A percentile compares a stretch with the other conserved stretches of the same genome.
Conservation (phyloP, 257 asterid species). For the Lavandula angustifolia region DNA sequence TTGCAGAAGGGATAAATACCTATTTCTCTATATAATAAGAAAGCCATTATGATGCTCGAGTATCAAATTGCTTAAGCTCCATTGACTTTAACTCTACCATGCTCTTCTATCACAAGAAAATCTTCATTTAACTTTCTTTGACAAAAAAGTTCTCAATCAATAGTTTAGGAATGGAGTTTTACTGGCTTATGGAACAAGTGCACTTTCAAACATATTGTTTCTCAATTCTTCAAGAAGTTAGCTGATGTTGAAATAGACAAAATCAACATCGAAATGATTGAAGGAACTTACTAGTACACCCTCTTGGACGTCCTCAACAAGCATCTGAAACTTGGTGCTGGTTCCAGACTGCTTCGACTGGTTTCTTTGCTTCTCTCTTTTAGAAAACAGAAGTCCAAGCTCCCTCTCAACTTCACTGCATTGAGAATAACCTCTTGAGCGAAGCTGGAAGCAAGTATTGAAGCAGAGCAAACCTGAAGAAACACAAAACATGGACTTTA, state of each 20-base stretch:
- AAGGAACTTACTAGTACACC: slow-evolving; percentile 78
- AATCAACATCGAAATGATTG: background rate
- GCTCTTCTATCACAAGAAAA: background rate
- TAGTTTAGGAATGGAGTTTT: background rate
- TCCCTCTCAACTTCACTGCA: slow-evolving; percentile 94
- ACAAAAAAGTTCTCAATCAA: slow-evolving; percentile 1
- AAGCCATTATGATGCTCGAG: background rate
- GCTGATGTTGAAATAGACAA: background rate
- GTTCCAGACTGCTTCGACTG: slow-evolving; percentile 60
- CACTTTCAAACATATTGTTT: slow-evolving; percentile 5
- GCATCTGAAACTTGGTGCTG: slow-evolving; percentile 75
- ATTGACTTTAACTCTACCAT: background rate
- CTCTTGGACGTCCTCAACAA: slow-evolving; percentile 87
- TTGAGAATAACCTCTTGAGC: slow-evolving; percentile 29
- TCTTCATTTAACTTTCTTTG: slow-evolving; percentile 1
- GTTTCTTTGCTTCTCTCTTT: slow-evolving; percentile 59
- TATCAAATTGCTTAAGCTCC: slow-evolving; percentile 3
- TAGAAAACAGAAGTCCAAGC: slow-evolving; percentile 78
- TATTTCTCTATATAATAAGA: background rate
- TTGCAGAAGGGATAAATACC: background rate
- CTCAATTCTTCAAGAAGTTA: background rate
- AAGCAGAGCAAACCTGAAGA: slow-evolving; percentile 4
- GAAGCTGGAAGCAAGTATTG: background rate
- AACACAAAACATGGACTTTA: slow-evolving; percentile 13
- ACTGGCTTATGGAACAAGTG: background rate